Percentiles rank a stretch among this genome's conserved stretches.
Conservation (phyloP, 139 green algal species). For the Micractinium conductrix region DNA sequence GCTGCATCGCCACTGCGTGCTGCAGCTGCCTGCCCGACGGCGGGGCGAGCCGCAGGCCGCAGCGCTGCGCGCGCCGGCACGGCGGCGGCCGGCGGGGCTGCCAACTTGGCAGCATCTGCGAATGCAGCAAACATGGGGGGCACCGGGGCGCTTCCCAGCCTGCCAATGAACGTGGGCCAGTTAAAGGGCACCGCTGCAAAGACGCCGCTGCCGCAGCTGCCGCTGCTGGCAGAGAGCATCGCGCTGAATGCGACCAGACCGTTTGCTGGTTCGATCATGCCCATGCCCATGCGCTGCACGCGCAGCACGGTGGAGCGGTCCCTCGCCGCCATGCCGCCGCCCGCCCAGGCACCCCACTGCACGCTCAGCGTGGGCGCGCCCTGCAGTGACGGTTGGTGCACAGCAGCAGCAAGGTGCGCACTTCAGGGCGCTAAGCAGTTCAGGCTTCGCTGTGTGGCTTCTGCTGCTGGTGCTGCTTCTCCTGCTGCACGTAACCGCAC, state of each 20-base stretch:
- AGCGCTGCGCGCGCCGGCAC: not conserved
- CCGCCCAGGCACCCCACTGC: constrained; percentile 57
- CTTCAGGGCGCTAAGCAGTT: not conserved
- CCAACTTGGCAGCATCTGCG: not conserved
- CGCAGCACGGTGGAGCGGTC: constrained; percentile 44
- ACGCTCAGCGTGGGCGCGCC: constrained; percentile 46
- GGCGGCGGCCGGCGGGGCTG: not conserved
- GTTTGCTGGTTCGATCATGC: constrained; percentile 34
- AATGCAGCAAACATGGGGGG: constrained; percentile 35
- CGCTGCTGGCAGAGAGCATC: not conserved
- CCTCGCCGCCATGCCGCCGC: constrained; percentile 60
- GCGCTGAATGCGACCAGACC: constrained; percentile 27
- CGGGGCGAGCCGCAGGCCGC: no score
- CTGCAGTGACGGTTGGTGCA: not conserved
- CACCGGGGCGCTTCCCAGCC: constrained; percentile 19
- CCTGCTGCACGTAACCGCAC: not conserved
- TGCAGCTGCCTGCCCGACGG: not conserved
- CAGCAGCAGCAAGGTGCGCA: not conserved
- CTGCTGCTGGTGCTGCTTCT: no score
- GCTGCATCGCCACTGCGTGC: not conserved
- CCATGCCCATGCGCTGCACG: constrained; percentile 80
- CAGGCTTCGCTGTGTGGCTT: no score
- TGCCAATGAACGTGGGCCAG: constrained; percentile 35
- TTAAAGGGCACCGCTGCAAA: constrained; percentile 47
- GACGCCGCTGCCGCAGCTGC: constrained; percentile 3